These are phyloP conservation scores for Ophiostoma sp. DNA, from an alignment of 2,329 filamentous ascomycete species.

Conservation along the genomic window DNA sequence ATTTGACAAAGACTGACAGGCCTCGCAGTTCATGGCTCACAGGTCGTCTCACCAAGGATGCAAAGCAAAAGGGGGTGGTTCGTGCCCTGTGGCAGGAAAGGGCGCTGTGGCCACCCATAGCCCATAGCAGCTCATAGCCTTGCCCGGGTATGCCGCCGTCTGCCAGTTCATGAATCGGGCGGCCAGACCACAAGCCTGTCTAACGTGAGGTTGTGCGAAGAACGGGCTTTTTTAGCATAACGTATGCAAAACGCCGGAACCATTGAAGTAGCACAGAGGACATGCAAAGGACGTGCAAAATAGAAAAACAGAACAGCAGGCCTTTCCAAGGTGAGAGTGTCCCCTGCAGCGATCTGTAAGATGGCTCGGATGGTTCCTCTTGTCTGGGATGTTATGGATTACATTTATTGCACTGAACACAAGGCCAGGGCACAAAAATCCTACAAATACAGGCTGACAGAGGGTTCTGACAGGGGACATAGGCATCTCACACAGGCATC, in stretches of 20 bases:
- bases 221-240: neutral
- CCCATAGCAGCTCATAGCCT: neutral
- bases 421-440: neutral
- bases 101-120: neutral
- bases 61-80: slow-evolving; percentile 10
- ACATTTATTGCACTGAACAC: too few relatives aligned
- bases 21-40: neutral
- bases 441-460: neutral
- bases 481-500: neutral
- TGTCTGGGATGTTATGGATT: neutral
- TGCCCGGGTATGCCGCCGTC: neutral
- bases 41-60: neutral
- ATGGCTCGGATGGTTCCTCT: neutral
- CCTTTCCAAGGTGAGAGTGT: neutral
- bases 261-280: neutral
- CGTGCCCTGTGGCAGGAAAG: neutral
- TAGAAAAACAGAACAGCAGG: neutral
- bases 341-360: neutral
- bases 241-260: neutral
- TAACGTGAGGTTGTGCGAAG: neutral
- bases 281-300: neutral
- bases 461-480: neutral
- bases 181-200: neutral
- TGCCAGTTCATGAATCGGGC: neutral
- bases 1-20: neutral